phyloP scores from a whole-genome alignment of 495 filamentous ascomycete species.

The Achaetomiella virescens region DNA sequence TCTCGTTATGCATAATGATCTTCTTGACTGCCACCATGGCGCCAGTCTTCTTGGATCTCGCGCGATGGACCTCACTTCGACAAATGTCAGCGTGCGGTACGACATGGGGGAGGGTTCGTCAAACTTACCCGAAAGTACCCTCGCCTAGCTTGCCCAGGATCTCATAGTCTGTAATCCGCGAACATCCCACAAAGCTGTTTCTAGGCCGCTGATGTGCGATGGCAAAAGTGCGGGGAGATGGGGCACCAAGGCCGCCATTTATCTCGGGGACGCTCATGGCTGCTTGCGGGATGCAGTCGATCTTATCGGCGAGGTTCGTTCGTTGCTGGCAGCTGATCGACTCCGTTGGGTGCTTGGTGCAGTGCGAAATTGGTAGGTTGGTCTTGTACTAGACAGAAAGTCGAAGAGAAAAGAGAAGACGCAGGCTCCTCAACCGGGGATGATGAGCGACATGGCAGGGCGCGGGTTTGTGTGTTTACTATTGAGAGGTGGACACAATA shows the following conservation, averaged over 20 bases:
- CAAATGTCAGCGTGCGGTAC: slow-evolving; percentile 10
- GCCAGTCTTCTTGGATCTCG: slow-evolving; percentile 65
- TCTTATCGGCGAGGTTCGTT: not conserved
- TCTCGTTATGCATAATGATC: slow-evolving; percentile 82
- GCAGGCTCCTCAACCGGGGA: slow-evolving; percentile 18
- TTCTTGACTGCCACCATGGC: slow-evolving; percentile 86
- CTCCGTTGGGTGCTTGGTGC: not conserved
- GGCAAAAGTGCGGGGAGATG: slow-evolving; percentile 42
- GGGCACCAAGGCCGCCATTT: slow-evolving; percentile 10
- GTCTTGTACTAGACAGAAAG: not conserved
- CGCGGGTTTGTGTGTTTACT: not conserved
- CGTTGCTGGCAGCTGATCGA: not conserved
- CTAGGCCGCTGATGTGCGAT: slow-evolving; percentile 38
- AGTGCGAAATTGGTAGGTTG: not conserved
- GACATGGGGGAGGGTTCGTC: slow-evolving; percentile 1
- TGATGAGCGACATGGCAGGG: slow-evolving; percentile 14
- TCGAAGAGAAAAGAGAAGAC: not conserved
- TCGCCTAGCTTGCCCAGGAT: slow-evolving; percentile 89
- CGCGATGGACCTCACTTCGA: slow-evolving; percentile 88
- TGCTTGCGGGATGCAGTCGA: not conserved
- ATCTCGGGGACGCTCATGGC: slow-evolving; percentile 26
- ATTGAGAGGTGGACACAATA: not conserved
- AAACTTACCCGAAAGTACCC: slow-evolving; percentile 86
- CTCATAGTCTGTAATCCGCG: slow-evolving; percentile 81
- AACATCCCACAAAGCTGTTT: slow-evolving; percentile 72